Base-by-base conservation (phyloP, 768 basidiomycete species). In the Amylocystis lapponica region DNA sequence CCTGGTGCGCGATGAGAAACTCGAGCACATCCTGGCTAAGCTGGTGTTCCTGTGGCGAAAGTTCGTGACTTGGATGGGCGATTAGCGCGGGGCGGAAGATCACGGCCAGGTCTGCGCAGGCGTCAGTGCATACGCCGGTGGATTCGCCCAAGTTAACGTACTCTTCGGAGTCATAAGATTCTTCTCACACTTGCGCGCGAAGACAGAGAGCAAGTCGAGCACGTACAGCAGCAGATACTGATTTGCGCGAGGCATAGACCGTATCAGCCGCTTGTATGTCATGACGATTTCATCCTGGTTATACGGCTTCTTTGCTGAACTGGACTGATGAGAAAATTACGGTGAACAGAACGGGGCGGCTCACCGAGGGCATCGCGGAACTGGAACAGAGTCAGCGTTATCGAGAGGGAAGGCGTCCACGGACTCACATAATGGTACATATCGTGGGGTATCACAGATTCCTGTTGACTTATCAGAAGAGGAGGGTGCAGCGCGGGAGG, bases 151-250 rank as follows among this genome's bases (percentile, higher is more conserved):
- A 6, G 32, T 39, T 16, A 17, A 25, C 87, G 54, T 52, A 96
- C 93, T 97, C 45, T 84, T 74, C 17, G 95, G 86, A 1, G 87
- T 94, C 95, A 99, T 99, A 36, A 94, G 69, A 62, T 99, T 99
- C 68, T 84, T 85, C 50, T 91, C 86, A 34, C 83, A 78, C 61
- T 91, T 94, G 45, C 86, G 78, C 3, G 92, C 84, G 65, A 98
- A 98, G 7, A 99, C 95, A 39, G 89, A 91, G 40, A 99, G 72
- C 22, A 99, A 76, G 62, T 99, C 95, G 46, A 99, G 78, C 37
- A 98, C 93, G 62, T 98, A 98, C 43, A 97, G 81, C 19, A 98
- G 75, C n/a, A 98, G 83, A 61, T 94, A 94, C 58, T 96, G 92
- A 51, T 97, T 95, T 17, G 86, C 76, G 23, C 81, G 80, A 1